Conservation (phyloP, 371 early-diverging fungal species). For the Blyttiomyces sp. region DNA sequence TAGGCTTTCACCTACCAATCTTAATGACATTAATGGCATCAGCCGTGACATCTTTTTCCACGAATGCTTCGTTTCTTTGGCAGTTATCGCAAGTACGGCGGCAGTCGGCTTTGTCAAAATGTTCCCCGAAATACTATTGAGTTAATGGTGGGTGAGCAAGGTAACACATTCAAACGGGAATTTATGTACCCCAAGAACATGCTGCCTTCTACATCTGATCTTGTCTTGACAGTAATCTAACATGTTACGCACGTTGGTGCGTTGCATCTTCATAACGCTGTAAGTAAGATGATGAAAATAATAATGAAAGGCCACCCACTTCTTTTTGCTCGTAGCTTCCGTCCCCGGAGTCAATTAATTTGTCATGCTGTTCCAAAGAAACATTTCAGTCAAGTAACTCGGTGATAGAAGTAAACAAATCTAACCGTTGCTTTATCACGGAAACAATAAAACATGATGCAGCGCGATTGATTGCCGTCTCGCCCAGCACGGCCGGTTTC, state of each 20-base stretch:
- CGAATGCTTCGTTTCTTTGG: not conserved
- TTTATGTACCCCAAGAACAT: not conserved
- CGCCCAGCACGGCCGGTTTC: slow-evolving; percentile 99
- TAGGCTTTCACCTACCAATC: no score
- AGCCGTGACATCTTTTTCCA: not conserved
- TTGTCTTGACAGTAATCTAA: not conserved
- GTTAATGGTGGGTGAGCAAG: not conserved
- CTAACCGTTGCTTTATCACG: slow-evolving; percentile 64
- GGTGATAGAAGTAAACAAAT: not conserved
- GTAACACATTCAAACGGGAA: not conserved
- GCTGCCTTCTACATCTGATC: not conserved
- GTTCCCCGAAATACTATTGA: not conserved
- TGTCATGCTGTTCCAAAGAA: no score
- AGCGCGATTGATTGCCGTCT: slow-evolving; percentile 86
- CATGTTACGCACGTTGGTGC: not conserved
- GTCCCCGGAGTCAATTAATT: slow-evolving; percentile 86
- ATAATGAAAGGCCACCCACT: not conserved
- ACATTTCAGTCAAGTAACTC: not conserved
- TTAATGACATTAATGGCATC: not conserved
- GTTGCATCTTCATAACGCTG: not conserved
- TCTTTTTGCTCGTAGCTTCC: slow-evolving; percentile 49
- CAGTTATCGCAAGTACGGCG: not conserved
- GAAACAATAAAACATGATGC: slow-evolving; percentile 87
- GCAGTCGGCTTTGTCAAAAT: not conserved
- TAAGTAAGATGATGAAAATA: not conserved